These are phyloP conservation scores for Carex arenaria DNA, from an alignment of 202 grass and related monocot genomes.

Conservation along the genomic window DNA sequence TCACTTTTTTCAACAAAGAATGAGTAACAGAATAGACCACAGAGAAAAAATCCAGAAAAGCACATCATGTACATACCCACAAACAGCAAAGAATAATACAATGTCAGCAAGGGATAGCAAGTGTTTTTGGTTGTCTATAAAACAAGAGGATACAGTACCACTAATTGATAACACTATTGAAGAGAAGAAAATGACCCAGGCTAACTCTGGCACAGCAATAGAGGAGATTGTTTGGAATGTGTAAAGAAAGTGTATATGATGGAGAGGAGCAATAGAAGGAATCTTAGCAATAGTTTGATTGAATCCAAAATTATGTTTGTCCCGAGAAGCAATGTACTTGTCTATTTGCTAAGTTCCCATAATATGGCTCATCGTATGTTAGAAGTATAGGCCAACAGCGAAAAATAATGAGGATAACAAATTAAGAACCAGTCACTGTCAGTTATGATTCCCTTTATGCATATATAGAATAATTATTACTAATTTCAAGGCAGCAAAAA, in stretches of 20 bases:
- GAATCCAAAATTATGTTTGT: background rate
- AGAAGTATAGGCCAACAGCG: background rate
- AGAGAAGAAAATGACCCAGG: no score
- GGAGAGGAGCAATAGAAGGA: background rate
- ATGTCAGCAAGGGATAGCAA: slow-evolving; percentile 23
- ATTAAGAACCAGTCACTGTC: background rate
- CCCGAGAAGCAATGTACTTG: background rate
- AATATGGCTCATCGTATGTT: background rate
- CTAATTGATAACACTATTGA: no score
- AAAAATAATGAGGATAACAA: background rate
- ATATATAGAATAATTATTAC: background rate
- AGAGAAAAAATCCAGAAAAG: slow-evolving; percentile 29
- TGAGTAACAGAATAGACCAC: slow-evolving; percentile 27
- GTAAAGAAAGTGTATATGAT: background rate
- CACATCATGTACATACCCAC: slow-evolving; percentile 21
- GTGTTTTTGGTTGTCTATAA: slow-evolving; percentile 15
- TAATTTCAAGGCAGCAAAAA: background rate
- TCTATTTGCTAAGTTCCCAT: background rate
- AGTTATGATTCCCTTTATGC: background rate
- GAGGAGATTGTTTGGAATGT: background rate
- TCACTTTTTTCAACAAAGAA: slow-evolving; percentile 20
- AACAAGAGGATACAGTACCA: slow-evolving; percentile 20
- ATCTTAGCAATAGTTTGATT: background rate
- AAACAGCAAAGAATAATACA: slow-evolving; percentile 23
- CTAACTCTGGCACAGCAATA: no score